Percentiles rank a stretch among this genome's conserved stretches.
phyloP scores from a whole-genome alignment of 495 filamentous ascomycete genomes.

The Staphylotrichum longicolle region DNA sequence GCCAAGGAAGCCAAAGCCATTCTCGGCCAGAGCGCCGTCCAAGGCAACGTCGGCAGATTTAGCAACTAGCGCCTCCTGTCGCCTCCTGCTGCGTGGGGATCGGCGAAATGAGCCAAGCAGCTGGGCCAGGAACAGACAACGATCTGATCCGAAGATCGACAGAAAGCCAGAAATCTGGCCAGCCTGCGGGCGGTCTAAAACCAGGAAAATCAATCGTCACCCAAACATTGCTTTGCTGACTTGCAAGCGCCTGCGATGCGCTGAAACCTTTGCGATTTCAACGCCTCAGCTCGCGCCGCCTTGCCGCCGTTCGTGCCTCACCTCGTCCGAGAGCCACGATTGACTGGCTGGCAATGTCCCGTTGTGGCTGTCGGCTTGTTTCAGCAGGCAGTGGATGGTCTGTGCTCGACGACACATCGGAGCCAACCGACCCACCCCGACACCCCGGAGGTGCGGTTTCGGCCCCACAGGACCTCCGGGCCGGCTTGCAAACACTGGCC shows the following conservation, averaged over 20 bases:
- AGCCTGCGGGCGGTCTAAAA: neutral
- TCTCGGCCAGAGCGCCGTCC: conserved; percentile 5
- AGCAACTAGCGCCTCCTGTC: conserved; percentile 9
- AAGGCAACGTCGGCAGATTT: neutral
- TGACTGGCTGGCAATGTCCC: neutral
- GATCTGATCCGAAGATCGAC: neutral
- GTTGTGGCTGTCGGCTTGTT: neutral
- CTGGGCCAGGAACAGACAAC: neutral
- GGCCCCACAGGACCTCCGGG: neutral
- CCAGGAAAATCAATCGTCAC: too few species aligned
- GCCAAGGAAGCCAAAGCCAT: conserved; percentile 6
- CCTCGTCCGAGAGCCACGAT: neutral
- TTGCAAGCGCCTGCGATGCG: too few species aligned
- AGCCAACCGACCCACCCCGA: neutral
- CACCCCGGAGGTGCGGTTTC: neutral
- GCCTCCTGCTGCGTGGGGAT: neutral
- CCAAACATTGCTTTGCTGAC: too few species aligned
- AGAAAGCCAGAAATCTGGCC: neutral
- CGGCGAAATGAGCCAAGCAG: conserved; percentile 13
- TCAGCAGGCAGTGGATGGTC: neutral
- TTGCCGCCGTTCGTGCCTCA: too few species aligned
- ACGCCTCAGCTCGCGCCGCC: too few species aligned
- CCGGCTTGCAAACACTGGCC: neutral
- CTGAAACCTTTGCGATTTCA: too few species aligned
- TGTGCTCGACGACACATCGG: neutral